These are phyloP conservation scores for Cladophialophora immunda DNA, from an alignment of 2,329 filamentous ascomycete genomes.

Conservation along the genomic window DNA sequence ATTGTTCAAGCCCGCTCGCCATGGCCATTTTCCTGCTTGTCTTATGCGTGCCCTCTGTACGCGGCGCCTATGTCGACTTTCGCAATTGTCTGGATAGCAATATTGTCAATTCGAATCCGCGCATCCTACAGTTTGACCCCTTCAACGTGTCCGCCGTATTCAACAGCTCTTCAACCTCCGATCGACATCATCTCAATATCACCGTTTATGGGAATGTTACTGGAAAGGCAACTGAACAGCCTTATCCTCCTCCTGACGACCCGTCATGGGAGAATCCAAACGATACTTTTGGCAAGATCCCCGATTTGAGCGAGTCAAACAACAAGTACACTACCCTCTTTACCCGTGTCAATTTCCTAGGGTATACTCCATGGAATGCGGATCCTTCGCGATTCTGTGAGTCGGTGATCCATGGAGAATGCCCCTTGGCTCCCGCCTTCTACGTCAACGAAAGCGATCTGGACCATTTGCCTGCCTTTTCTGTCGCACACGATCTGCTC, in stretches of 20 bases:
- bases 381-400: constrained; percentile 72
- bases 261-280: constrained; percentile 69
- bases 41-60: constrained; percentile 4
- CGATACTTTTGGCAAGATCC: constrained; percentile 78
- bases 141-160: constrained; percentile 78
- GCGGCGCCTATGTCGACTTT: constrained; percentile 76
- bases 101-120: constrained; percentile 66
- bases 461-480: constrained; percentile 72
- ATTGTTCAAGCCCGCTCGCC: background rate
- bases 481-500: constrained; percentile 75
- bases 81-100: constrained; percentile 78
- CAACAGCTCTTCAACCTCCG: constrained; percentile 60
- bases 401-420: constrained; percentile 63
- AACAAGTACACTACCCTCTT: constrained; percentile 77
- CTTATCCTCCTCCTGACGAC: constrained; percentile 68
- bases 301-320: constrained; percentile 65
- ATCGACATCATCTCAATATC: constrained; percentile 73
- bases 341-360: constrained; percentile 75
- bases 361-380: constrained; percentile 73
- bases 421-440: constrained; percentile 81
- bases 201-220: constrained; percentile 92
- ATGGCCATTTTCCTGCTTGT: constrained; percentile 18
- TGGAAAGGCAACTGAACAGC: constrained; percentile 68
- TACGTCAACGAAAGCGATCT: constrained; percentile 62
- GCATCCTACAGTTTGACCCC: constrained; percentile 81